phyloP scores from a whole-genome alignment of 768 basidiomycete species.

The Kwoniella heveanensis region DNA sequence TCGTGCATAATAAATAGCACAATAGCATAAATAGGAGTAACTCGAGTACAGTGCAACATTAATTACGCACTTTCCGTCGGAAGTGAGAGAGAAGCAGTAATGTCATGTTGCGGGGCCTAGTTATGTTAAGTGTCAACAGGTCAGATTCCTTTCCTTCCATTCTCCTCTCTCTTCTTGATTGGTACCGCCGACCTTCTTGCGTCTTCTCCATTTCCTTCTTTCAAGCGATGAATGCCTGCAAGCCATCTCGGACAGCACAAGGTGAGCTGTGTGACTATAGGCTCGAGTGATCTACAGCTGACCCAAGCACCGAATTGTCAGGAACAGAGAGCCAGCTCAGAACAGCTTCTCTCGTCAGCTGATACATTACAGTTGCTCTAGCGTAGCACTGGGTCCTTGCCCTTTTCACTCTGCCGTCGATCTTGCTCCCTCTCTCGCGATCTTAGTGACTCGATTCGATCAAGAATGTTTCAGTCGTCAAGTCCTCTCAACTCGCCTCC shows the following conservation, averaged over 20 bases:
- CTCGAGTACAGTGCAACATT: too few species aligned
- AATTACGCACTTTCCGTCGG: neutral
- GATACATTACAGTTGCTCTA: too few species aligned
- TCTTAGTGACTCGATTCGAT: too few species aligned
- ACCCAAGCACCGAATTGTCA: too few species aligned
- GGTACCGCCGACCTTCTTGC: neutral
- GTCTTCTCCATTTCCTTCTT: neutral
- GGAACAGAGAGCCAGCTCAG: too few species aligned
- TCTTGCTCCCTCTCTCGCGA: too few species aligned
- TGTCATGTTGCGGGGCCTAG: conserved; percentile 2
- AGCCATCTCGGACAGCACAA: neutral
- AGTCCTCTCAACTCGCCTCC: conserved; percentile 9
- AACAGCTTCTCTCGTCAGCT: too few species aligned
- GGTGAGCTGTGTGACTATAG: neutral
- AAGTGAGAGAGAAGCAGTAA: neutral
- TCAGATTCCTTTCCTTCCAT: conserved; percentile 3
- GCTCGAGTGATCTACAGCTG: too few species aligned
- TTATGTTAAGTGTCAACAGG: neutral
- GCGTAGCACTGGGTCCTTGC: too few species aligned
- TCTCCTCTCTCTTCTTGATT: neutral
- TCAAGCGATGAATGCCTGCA: neutral
- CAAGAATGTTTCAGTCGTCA: conserved; percentile 11
- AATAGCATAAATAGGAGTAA: too few species aligned
- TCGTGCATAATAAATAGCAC: too few species aligned
- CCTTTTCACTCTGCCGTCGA: too few species aligned